Conservation (phyloP, 2,329 filamentous ascomycete genomes). For the Apiospora rasikravindrae region DNA sequence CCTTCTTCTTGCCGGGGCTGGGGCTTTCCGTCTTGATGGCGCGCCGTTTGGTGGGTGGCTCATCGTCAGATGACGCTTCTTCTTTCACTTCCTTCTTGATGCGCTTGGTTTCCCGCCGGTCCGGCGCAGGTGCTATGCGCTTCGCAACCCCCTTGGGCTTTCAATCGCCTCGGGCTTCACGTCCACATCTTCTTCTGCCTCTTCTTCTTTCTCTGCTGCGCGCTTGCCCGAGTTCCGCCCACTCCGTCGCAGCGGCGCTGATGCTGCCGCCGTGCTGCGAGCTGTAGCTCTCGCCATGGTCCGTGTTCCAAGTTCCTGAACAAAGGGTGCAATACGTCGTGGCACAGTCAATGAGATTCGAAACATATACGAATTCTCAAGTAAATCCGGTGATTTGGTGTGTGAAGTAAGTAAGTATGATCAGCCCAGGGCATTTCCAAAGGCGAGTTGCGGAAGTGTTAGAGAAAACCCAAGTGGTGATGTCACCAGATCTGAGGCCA, state of each 20-base stretch:
- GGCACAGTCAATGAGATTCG: not conserved
- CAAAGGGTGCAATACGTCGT: not conserved
- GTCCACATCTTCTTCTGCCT: conserved; percentile 10
- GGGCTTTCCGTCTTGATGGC: not conserved
- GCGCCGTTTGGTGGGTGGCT: not conserved
- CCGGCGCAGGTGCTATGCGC: conserved; percentile 14
- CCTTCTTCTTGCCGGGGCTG: conserved; percentile 20
- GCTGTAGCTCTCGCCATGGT: conserved; percentile 22
- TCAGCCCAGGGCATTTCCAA: not conserved
- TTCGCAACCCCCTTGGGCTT: not conserved
- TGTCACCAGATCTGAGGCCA: conserved; percentile 16
- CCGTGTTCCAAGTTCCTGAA: not conserved
- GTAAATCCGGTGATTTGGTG: not conserved
- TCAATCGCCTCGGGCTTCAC: not conserved
- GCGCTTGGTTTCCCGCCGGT: conserved; percentile 25
- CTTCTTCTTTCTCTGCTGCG: not conserved
- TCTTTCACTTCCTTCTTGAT: conserved; percentile 24
- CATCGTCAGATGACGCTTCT: not conserved
- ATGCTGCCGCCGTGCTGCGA: not conserved
- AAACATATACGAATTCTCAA: not conserved
- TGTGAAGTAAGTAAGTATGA: not conserved
- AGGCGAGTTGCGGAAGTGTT: not conserved
- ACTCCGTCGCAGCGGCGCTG: conserved; percentile 22
- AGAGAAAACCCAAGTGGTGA: conserved; percentile 4
- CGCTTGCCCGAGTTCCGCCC: conserved; percentile 11